Evolutionary conservation across 2,329 filamentous ascomycete genomes (phyloP).

Genomic region (Trichoderma afroharzianum): DNA sequence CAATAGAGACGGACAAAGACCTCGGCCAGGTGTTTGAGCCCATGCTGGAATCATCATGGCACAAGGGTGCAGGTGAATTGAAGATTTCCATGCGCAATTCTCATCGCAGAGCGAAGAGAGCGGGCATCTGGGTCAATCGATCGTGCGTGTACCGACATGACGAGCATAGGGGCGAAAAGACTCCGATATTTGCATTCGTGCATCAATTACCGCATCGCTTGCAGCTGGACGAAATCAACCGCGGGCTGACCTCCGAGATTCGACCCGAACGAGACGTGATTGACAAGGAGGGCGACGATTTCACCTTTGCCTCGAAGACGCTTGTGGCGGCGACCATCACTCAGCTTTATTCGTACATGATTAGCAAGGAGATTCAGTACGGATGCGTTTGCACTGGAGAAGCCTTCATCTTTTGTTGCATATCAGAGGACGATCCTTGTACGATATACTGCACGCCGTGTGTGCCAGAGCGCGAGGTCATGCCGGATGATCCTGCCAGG

Average conservation of each 20-base stretch:
- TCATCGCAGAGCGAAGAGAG: background rate
- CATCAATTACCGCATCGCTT: constrained; percentile 40
- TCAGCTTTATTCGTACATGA: constrained; percentile 40
- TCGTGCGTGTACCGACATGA: constrained; percentile 26
- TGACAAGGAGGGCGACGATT: constrained; percentile 30
- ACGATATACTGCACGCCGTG: constrained; percentile 32
- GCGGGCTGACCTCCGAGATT: constrained; percentile 34
- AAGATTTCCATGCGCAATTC: constrained; percentile 8
- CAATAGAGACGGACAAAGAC: constrained; percentile 3
- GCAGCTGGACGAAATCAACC: constrained; percentile 29
- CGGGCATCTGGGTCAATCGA: constrained; percentile 32
- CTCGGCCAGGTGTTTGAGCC: constrained; percentile 9
- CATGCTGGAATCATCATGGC: constrained; percentile 8
- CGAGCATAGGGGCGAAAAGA: background rate
- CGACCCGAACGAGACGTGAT: constrained; percentile 31
- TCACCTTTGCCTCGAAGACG: constrained; percentile 27
- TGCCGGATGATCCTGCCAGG: constrained; percentile 31
- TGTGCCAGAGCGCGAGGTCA: constrained; percentile 33
- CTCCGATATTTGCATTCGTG: constrained; percentile 33
- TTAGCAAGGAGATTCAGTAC: constrained; percentile 33
- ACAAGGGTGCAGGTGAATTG: background rate
- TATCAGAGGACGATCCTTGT: constrained; percentile 30
- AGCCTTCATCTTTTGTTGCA: constrained; percentile 34
- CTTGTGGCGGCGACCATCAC: constrained; percentile 37
- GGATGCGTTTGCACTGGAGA: constrained; percentile 36